Evolutionary conservation across 768 basidiomycete genomes (phyloP), one percentile per base, ranked within the genome.

Genomic region (Melanogaster broomeanus): DNA sequence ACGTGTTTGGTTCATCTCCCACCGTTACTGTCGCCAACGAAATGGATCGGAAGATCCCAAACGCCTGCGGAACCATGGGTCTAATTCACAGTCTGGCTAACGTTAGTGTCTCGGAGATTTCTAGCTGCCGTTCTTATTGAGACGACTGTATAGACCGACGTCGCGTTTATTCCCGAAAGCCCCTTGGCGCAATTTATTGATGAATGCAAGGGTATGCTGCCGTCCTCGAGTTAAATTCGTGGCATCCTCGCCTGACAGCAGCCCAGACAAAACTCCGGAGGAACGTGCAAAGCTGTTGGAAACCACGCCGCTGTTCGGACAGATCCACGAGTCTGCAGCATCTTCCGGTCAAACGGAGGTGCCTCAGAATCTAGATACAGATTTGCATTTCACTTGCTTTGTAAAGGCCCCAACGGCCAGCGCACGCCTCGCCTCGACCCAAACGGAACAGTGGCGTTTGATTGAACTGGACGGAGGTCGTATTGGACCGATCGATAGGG

Each of bases 41-140:
- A 6, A 30, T 24, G 31, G 49, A 18, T 34, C 16, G 16, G 22
- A 51, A 90, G 88, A 92, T 92, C 50, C 67, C 75, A 4, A 93
- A 93, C 60, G 91, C 92, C 0, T 93, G 92, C 61, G 93, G 93
- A 4, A 93, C 92, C 0, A 93, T 95, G 65, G 92, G 85, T 0
- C 75, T 94, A 16, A 76, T 94, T 6, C 93, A 95, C 60, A 82
- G 90, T 10, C 70, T 97, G 39, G 81, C 83, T 19, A 97, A 98
- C 64, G 88, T 93, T 53, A 56, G 81, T 65, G 15, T 22, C 49
- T 28, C 49, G 49, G 53, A 11, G 21, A 15, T 58, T 47, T 10
- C 16, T 37, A 28, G 15, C 33, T 25, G 25, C 43, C 48, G 49
- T 43, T 50, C 52, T 53, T 53, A 39, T 49, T 31, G 22, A 24